Conservation (phyloP, 2,329 filamentous ascomycete genomes). For the Fusarium aywerte region DNA sequence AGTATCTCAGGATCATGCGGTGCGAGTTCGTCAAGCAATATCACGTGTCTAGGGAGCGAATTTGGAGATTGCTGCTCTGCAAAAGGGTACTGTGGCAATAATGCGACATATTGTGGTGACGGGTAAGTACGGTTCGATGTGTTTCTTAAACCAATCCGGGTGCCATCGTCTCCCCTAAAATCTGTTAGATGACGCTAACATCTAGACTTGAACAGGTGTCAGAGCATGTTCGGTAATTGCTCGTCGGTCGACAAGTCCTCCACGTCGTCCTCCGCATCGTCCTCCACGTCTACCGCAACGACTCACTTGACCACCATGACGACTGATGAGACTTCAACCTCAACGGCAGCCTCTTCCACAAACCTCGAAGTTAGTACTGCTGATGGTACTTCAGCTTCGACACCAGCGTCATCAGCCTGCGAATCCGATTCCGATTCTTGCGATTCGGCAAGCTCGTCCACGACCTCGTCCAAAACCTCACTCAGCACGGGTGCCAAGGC, state of each 20-base stretch:
- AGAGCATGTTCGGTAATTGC: neutral
- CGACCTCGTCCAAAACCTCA: neutral
- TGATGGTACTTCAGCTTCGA: neutral
- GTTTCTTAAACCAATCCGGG: neutral
- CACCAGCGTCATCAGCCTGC: neutral
- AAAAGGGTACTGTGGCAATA: slow-evolving; percentile 2
- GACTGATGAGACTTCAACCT: neutral
- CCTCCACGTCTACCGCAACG: neutral
- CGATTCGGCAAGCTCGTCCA: neutral
- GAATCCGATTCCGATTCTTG: neutral
- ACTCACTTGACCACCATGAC: neutral
- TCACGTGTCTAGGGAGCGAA: slow-evolving; percentile 1
- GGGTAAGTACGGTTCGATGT: neutral
- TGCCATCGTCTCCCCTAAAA: rapidly evolving
- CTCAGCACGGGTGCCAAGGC: neutral
- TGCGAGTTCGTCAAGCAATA: neutral
- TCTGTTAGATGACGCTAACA: neutral
- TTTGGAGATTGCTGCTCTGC: slow-evolving; percentile 4
- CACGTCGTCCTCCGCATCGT: no score
- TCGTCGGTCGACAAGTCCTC: neutral
- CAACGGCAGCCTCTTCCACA: neutral
- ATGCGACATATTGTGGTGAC: neutral
- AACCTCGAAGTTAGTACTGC: neutral
- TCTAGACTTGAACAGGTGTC: neutral
- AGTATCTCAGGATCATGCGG: slow-evolving; percentile 8